Evolutionary conservation across 768 basidiomycete genomes (phyloP).

Genomic region (Boletus rufocinnamomeus): DNA sequence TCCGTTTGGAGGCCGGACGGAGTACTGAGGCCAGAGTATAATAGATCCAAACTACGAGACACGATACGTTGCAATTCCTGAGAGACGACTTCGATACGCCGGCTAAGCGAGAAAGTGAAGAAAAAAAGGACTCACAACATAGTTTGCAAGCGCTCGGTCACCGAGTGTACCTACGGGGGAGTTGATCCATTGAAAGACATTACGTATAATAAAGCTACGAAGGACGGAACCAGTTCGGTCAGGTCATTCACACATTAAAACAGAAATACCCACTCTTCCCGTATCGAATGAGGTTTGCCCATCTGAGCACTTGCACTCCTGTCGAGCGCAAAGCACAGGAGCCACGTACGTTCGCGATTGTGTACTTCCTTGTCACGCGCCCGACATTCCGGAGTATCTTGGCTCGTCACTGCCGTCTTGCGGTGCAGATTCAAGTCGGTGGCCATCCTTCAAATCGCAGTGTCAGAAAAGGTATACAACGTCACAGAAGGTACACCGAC

Average conservation of each 20-base stretch:
- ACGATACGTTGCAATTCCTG: slow-evolving; percentile 89
- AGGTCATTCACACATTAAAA: not conserved
- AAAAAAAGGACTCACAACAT: slow-evolving; percentile 55
- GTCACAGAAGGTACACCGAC: slow-evolving; percentile 39
- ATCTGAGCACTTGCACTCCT: slow-evolving; percentile 92
- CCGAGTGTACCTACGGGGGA: slow-evolving; percentile 61
- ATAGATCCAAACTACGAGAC: slow-evolving; percentile 83
- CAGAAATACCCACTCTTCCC: slow-evolving; percentile 76
- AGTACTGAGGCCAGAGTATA: slow-evolving; percentile 81
- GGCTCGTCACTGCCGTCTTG: slow-evolving; percentile 61
- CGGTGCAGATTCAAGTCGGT: slow-evolving; percentile 95
- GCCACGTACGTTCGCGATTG: slow-evolving; percentile 95
- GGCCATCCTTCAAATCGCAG: slow-evolving; percentile 66
- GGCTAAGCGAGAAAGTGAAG: not conserved
- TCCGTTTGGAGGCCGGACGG: slow-evolving; percentile 81
- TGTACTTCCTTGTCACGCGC: slow-evolving; percentile 83
- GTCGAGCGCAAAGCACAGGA: slow-evolving; percentile 84
- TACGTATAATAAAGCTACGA: slow-evolving; percentile 80
- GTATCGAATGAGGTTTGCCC: slow-evolving; percentile 92
- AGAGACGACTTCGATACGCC: slow-evolving; percentile 3
- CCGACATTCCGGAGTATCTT: slow-evolving; percentile 76
- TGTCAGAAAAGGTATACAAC: slow-evolving; percentile 12
- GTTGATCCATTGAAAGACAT: slow-evolving; percentile 72
- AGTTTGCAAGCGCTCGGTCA: slow-evolving; percentile 72
- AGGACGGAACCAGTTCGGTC: slow-evolving; percentile 1